Evolutionary conservation across 768 basidiomycete genomes (phyloP), one percentile per base, ranked within the genome.

Genomic region (Rhizopogon salebrosus): DNA sequence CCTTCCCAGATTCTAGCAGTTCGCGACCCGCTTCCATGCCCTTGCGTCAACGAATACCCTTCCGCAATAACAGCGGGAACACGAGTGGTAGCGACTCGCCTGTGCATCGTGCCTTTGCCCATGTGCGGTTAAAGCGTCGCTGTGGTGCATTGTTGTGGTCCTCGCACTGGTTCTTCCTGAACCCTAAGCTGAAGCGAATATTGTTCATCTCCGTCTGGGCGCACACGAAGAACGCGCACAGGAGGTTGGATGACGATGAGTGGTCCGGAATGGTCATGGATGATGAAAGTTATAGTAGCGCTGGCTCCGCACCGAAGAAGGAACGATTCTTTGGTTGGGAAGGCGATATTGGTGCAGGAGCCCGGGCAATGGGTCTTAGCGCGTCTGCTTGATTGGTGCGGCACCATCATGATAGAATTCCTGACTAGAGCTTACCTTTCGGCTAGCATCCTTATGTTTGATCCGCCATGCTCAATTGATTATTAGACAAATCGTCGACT

Each of bases 81-180:
- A 70, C 64, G 24, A 68, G 67, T 53, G 69, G 70, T 48, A 68
- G 53, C 23, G 60, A 57, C 51, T 67, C 69, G 34, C 66, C 69
- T 3, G 54, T 63, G 45, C 54, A 24, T 35, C 69, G 73, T 68
- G 18, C 72, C 72, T 51, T 70, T 75, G 59, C 71, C 70, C 75
- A 75, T 57, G 72, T 80, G 51, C 77, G 75, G 31, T 62, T 80
- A 49, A 81, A 79, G 63, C 80, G 71, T 26, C 64, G 84, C 57
- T 78, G 82, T 18, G 91, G 92, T 16, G 87, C 92, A 4, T 72
- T 98, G 53, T 77, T 98, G 6, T 98, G 95, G 95, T 94, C 91
- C 31, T 92, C 91, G 10, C 92, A 95, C 67, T 95, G 92, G 87
- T 98, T 98, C 77, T 95, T 98, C 75, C 75, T 92, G 62, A 95